Evolutionary conservation across 805 yeast genomes (phyloP).

Genomic region (Saturnispora hagleri): DNA sequence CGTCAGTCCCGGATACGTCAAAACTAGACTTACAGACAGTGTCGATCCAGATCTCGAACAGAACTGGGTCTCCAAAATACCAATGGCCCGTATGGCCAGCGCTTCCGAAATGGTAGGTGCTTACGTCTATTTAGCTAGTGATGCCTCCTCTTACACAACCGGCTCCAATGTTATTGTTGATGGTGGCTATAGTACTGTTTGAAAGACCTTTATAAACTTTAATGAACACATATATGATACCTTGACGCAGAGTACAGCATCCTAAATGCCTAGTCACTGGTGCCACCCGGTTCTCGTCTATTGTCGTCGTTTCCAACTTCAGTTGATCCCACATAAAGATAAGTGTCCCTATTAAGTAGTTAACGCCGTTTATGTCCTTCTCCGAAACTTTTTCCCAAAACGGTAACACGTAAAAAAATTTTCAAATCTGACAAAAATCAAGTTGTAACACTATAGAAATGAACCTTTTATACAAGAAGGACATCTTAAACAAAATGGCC

Average conservation of each 20-base stretch:
- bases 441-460: neutral
- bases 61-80: constrained; percentile 45
- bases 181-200: constrained; percentile 62
- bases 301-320: too few species aligned
- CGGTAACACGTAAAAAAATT: neutral
- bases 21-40: constrained; percentile 53
- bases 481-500: neutral
- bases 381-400: neutral
- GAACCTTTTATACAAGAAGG: neutral
- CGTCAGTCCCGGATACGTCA: constrained; percentile 80
- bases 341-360: neutral
- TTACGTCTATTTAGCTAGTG: constrained; percentile 68
- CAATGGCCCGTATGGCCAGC: constrained; percentile 67
- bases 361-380: neutral
- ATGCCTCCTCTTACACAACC: constrained; percentile 71
- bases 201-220: constrained; percentile 2
- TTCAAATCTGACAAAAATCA: neutral
- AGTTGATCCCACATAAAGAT: neutral
- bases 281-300: too few species aligned
- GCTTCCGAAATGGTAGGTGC: constrained; percentile 76
- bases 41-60: constrained; percentile 35
- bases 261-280: too few species aligned
- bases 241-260: too few species aligned
- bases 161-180: constrained; percentile 72
- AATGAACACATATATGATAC: too few species aligned